Base-by-base conservation (phyloP, 2,329 filamentous ascomycete genomes). In the Acarospora socialis region DNA sequence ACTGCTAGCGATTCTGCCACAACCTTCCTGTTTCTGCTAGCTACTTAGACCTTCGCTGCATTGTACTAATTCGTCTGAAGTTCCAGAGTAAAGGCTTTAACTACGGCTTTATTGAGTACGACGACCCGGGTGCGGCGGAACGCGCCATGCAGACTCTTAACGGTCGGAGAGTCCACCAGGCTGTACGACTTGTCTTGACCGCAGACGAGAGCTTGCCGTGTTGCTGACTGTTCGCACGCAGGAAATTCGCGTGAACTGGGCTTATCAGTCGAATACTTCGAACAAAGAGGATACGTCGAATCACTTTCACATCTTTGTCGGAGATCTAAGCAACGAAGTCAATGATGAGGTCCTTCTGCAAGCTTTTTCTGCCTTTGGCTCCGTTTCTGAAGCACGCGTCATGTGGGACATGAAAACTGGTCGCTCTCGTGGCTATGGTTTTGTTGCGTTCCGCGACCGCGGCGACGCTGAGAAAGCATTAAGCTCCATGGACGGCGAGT, bases 351-450 rank as follows among this genome's bases (percentile, higher is more conserved):
- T 94, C 32, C 69, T 98, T 14, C 66, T 80, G 10, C 86, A 94
- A 58, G 90, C 90, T 8, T 98, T 98, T 60, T 92, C 83, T 28
- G 83, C 83, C 26, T 98, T 95, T 55, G 90, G 90, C 23, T 82
- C 77, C 8, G 86, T 98, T 29, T 98, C 90, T 3, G 90, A 98
- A 59, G 90, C 90, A 38, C 84, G 90, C 49, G 90, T 98, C 43
- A 98, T 98, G 90, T 98, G 90, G 90, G 90, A 98, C 57, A 98
- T 98, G 90, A 98, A 98, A 70, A 98, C 90, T 21, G 90, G 90
- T 45, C 78, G 90, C 42, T 95, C 90, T 44, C 81, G 90, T 53
- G 90, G 90, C 38, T 98, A 98, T 52, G 90, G 90, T 8, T 98
- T 98, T 52, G 87, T 95, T 46, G 90, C 90, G 30, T 98, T 92